phyloP scores from a whole-genome alignment of 306 rosid species.

The Hippophae gyantsensis region DNA sequence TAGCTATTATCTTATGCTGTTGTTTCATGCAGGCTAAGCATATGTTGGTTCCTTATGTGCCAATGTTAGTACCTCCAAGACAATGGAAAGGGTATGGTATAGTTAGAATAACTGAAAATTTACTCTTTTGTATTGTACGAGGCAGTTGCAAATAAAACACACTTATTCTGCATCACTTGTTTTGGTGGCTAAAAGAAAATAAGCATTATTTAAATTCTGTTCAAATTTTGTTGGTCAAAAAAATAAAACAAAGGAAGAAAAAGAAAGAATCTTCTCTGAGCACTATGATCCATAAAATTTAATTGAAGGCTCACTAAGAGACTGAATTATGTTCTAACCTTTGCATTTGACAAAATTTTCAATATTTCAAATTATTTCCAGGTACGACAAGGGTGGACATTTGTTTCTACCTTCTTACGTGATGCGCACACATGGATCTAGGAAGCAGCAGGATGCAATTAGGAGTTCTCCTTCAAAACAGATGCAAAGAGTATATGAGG shows the following conservation, averaged over 20 bases:
- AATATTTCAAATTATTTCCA: slow-evolving; percentile 21
- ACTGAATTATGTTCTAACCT: too few relatives aligned
- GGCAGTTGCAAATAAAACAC: neutral
- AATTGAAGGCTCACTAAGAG: too few relatives aligned
- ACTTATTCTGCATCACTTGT: too few relatives aligned
- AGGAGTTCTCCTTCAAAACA: slow-evolving; percentile 39
- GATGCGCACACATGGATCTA: slow-evolving; percentile 87
- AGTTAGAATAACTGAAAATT: slow-evolving; percentile 12
- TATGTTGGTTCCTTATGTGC: slow-evolving; percentile 72
- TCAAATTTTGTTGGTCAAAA: too few relatives aligned
- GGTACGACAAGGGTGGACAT: slow-evolving; percentile 86
- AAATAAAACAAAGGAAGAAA: too few relatives aligned
- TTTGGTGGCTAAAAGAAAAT: too few relatives aligned
- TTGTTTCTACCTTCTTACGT: slow-evolving; percentile 76
- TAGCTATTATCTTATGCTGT: slow-evolving; percentile 18
- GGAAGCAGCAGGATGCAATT: slow-evolving; percentile 64
- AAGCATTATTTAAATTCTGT: too few relatives aligned
- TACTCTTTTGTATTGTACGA: slow-evolving; percentile 6
- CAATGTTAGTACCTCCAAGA: slow-evolving; percentile 84
- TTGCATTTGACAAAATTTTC: neutral
- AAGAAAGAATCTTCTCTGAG: too few relatives aligned
- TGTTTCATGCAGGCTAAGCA: slow-evolving; percentile 55
- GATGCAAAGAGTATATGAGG: slow-evolving; percentile 79
- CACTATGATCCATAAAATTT: too few relatives aligned
- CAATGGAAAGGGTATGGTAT: slow-evolving; percentile 74